A percentile compares a stretch with the other conserved stretches of the same genome.
These are phyloP conservation scores for Xylariaceae sp. DNA, from an alignment of 2,329 filamentous ascomycete species.

Conservation along the genomic window DNA sequence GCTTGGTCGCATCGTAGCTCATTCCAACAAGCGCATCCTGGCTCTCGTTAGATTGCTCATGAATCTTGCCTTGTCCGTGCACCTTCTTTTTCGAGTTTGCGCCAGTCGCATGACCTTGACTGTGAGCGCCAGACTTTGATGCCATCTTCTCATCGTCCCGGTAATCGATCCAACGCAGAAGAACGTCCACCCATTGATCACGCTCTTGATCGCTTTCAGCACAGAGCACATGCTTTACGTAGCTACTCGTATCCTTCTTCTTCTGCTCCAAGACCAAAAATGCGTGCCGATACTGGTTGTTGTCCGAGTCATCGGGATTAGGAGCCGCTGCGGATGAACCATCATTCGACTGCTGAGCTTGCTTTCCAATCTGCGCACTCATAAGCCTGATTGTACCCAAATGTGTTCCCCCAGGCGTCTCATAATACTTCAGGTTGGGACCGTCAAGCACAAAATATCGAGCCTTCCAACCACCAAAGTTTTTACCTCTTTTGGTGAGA, in stretches of 20 bases:
- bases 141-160: slow-evolving; percentile 53
- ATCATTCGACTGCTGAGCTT: slow-evolving; percentile 61
- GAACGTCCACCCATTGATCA: slow-evolving; percentile 86
- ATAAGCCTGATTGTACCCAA: slow-evolving; percentile 89
- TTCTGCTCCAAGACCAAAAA: slow-evolving; percentile 95
- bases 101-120: slow-evolving; percentile 35
- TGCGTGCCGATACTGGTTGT: slow-evolving; percentile 93
- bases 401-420: slow-evolving; percentile 83
- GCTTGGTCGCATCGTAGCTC: slow-evolving; percentile 52
- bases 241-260: slow-evolving; percentile 82
- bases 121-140: slow-evolving; percentile 26
- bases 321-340: slow-evolving; percentile 54
- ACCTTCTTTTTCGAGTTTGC: slow-evolving; percentile 41
- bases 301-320: slow-evolving; percentile 70
- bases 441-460: slow-evolving; percentile 58
- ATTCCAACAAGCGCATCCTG: slow-evolving; percentile 51
- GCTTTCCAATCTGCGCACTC: slow-evolving; percentile 89
- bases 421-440: slow-evolving; percentile 77
- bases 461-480: slow-evolving; percentile 98
- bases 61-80: slow-evolving; percentile 32
- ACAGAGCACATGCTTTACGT: slow-evolving; percentile 90
- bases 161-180: slow-evolving; percentile 84
- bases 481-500: slow-evolving; percentile 93
- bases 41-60: slow-evolving; percentile 33
- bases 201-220: slow-evolving; percentile 91